Evolutionary conservation across 306 rosid species (phyloP), one percentile per base, ranked within the genome.

Genomic region (Begonia loranthoides): DNA sequence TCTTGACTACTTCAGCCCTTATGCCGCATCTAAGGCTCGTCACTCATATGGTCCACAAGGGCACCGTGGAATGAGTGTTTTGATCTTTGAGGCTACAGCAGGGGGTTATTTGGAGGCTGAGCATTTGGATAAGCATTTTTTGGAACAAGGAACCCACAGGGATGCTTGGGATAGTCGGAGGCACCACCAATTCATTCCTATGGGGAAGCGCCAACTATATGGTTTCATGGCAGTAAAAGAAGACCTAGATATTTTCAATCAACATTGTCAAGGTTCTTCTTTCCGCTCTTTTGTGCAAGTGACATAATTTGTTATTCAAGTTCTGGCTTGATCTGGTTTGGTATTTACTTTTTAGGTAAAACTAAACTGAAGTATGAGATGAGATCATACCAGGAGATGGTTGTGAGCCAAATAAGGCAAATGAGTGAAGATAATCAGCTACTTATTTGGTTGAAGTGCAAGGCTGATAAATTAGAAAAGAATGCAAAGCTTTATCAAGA

Each of bases 1-100:
- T 57, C 63, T 83, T 13, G 87, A 80, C 9, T 78, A 69, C 52
- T 87, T 87, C 60, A 57, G 70, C 65, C 0, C 74, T 7, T 87
- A 83, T 51, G 65, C 62, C 52, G 81, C 94, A 51, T 49, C 10
- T 21, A 87, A 54, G 65, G 87, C 94, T 1, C 71, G 85, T 1
- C 96, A 87, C 60, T 64, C 96, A 0, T 87, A 87, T 69, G 96
- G 96, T 56, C 96, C 96, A 3, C 81, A 76, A 12, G 96, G 94
- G 60, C 96, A 87, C 64, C 81, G 94, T 33, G 94, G 96, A 66
- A 68, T 83, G 76, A 87, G 96, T 67, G 58, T 83, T 55, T 54
- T 87, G 60, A 76, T 87, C 19, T 87, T 87, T 76, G 96, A 87
- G 81, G 65, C 78, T 28, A 78, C 96, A 2, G 94, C 87, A 4